Evolutionary conservation across 371 early-diverging fungal genomes (phyloP).

Genomic region (Lichtheimia ornata): DNA sequence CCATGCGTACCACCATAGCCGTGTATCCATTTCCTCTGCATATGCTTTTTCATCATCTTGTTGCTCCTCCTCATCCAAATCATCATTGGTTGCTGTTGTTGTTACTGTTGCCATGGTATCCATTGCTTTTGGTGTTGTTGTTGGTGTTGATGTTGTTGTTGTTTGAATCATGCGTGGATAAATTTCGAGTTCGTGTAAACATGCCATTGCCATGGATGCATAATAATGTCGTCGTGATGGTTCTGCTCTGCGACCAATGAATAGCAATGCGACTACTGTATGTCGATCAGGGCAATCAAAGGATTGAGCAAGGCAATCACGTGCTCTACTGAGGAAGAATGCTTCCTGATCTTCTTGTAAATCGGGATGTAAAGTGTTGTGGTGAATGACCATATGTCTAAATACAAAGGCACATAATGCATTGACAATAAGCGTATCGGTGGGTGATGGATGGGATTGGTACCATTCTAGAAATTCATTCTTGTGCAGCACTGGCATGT

Average conservation of each 20-base stretch:
- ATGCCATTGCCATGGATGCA: conserved; percentile 47
- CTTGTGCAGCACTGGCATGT: conserved; percentile 31
- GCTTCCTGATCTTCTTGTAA: conserved; percentile 45
- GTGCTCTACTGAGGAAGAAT: conserved; percentile 41
- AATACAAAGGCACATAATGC: conserved; percentile 40
- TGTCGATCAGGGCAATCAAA: conserved; percentile 49
- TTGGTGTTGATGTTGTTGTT: too few species aligned
- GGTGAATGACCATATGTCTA: conserved; percentile 43
- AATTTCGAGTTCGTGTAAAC: conserved; percentile 41
- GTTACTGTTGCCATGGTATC: background rate
- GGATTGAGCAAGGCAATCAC: conserved; percentile 38
- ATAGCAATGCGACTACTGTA: conserved; percentile 31
- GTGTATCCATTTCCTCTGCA: conserved; percentile 45
- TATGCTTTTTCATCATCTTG: too few species aligned
- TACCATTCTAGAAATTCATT: conserved; percentile 50
- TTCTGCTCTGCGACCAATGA: conserved; percentile 35
- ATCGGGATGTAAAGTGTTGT: conserved; percentile 22
- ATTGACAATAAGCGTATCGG: conserved; percentile 46
- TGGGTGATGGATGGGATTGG: conserved; percentile 26
- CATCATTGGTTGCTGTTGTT: conserved; percentile 28
- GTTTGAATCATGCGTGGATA: conserved; percentile 38
- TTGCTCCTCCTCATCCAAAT: conserved; percentile 16
- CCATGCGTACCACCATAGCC: conserved; percentile 57
- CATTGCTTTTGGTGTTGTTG: too few species aligned
- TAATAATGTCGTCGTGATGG: conserved; percentile 39